Base-by-base conservation (phyloP, 495 filamentous ascomycete genomes). In the Saxispiralis lemnorum region DNA sequence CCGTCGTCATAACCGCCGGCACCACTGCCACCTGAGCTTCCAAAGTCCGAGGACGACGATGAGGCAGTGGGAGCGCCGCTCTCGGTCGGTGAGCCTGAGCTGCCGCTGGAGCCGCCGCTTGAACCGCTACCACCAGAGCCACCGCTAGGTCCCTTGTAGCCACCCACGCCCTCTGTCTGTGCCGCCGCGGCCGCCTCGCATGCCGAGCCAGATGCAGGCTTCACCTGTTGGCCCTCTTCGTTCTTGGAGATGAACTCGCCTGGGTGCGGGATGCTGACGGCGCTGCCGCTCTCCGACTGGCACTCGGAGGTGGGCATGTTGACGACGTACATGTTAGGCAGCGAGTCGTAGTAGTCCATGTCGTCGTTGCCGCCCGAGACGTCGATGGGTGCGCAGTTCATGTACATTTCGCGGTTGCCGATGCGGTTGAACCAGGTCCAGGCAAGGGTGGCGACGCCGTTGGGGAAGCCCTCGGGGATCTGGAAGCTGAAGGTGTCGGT, bases 251-350 rank as follows among this genome's bases (percentile, higher is more conserved):
- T 14, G 20, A 44, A 44, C n/a, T 44, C 32, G 16, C 42, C 42
- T 2, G 42, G 42, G 36, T 44, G 2, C 28, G 42, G 42, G 18
- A 44, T 44, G 11, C 11, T 44, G 31, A 43, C 40, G 11, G 40
- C 11, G 28, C 20, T 43, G 24, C 24, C 24, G n/a, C 28, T 33
- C 30, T 12, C 31, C 3, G 40, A 33, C 14, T 33, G 10, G 15
- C 60, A 63, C 10, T 47, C 44, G 12, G 20, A 32, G 14, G 46
- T 46, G 11, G 47, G 45, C 24, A 79, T 59, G 41, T 81, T 79
- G 43, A 75, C 75, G 4, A 67, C 52, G 55, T 77, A 79, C 43
- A 79, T 59, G 6, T 65, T 57, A 0, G 78, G 78, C 33, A 70
- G 63, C 2, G 28, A 24, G 50, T 62, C 42, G 45, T 60, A 58